A percentile compares a stretch with the other conserved stretches of the same genome.
Evolutionary conservation across 441 rosid species (phyloP).

Genomic region (Eruca vesicaria): DNA sequence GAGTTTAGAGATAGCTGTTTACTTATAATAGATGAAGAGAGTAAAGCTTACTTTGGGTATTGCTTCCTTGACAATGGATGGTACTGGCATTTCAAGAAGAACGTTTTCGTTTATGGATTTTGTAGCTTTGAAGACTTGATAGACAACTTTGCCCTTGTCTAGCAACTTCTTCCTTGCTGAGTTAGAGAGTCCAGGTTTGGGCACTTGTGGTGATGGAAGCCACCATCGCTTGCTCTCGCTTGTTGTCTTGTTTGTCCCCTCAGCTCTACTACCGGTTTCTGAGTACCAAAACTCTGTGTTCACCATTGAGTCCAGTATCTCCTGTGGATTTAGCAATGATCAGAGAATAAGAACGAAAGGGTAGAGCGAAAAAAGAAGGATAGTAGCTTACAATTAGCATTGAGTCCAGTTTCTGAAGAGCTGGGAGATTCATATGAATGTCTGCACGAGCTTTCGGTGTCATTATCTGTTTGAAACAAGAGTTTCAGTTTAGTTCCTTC

Average conservation of each 20-base stretch:
- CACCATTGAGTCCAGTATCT: constrained; percentile 81
- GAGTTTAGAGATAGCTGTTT: not conserved
- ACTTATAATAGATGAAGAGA: not conserved
- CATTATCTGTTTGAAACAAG: constrained; percentile 72
- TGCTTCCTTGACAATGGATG: constrained; percentile 65
- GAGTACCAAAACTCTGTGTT: constrained; percentile 87
- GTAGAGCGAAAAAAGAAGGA: not conserved
- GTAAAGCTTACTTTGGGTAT: constrained; percentile 67
- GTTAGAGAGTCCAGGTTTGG: constrained; percentile 80
- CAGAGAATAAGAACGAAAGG: not conserved
- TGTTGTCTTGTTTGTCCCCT: constrained; percentile 69
- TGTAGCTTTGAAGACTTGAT: constrained; percentile 98
- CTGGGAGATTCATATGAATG: constrained; percentile 94
- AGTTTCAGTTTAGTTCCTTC: constrained; percentile 22
- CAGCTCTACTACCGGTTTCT: constrained; percentile 78
- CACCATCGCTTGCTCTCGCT: constrained; percentile 91
- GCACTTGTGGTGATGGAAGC: constrained; percentile 95
- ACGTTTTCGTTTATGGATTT: constrained; percentile 78
- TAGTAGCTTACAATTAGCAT: constrained; percentile 75
- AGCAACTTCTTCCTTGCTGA: constrained; percentile 63
- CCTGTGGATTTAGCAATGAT: constrained; percentile 50
- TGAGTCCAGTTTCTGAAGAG: constrained; percentile 88
- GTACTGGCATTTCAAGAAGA: constrained; percentile 88
- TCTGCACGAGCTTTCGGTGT: constrained; percentile 92
- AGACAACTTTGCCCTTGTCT: constrained; percentile 55